Base-by-base conservation (phyloP, 2,329 filamentous ascomycete genomes). In the Drechslera avenae region DNA sequence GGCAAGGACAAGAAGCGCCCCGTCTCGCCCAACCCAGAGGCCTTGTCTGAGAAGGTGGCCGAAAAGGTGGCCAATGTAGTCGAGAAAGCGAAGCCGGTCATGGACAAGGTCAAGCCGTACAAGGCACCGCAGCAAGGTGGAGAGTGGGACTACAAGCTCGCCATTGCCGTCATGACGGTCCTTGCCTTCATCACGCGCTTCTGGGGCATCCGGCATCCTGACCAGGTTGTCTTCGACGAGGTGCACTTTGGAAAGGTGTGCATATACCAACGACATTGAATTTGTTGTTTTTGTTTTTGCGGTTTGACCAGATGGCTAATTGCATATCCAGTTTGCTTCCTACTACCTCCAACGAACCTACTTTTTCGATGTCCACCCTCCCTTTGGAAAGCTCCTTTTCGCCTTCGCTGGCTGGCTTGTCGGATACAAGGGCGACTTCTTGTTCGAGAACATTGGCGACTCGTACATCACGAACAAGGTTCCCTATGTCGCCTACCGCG, bases 281-380 rank as follows among this genome's bases (percentile, higher is more conserved):
- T 33, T 14, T 10, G 9, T 23, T 8, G 31, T 19, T 6, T 32
- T 12, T 9, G 21, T 17, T 23, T 23, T n/a, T n/a, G n/a, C n/a
- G 1, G 21, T 17, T n/a, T 30, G 26, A 14, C 31, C 5, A 41
- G 28, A 19, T 56, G 19, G 60, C 67, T 71, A 50, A 71, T 47
- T 23, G 16, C 18, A 16, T 19, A 10, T 14, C 17, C 51, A 80
- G 77, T 81, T 81, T 59, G 79, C 78, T 59, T 85, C 83, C 10
- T 85, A 87, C 75, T 99, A 99, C 75, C 87, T 99, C 65, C 88
- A 97, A 78, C 88, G 91, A 67, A 97, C 91, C 56, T 99, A 97
- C 81, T 99, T 99, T 83, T 99, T 99, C 86, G 94, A 99, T 79
- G 94, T 99, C 47, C 94, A 99, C 75, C 94, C 94, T 63, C 94